phyloP scores from a whole-genome alignment of 371 early-diverging fungal genomes.

The Saksenaea vasiformis region DNA sequence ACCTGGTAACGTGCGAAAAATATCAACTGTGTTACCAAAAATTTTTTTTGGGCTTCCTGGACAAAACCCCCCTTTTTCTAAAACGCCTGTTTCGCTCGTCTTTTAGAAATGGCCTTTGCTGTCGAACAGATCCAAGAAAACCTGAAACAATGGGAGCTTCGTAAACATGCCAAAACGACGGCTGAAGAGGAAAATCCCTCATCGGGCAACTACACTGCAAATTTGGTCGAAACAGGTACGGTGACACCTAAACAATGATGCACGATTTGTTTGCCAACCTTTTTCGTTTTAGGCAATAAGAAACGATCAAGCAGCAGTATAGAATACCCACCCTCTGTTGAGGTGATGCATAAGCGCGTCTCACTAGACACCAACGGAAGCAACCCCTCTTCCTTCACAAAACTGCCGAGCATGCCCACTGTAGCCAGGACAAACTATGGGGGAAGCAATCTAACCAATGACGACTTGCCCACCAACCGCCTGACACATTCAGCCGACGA shows the following conservation, averaged over 20 bases:
- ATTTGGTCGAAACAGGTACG: slow-evolving; percentile 1
- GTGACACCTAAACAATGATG: slow-evolving; percentile 6
- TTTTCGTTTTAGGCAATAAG: background rate
- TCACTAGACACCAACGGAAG: slow-evolving; percentile 4
- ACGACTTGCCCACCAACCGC: background rate
- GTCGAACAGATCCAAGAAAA: slow-evolving; percentile 43
- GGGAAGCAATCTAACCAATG: background rate
- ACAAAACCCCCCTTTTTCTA: background rate
- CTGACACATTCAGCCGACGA: background rate
- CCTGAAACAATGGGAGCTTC: slow-evolving; percentile 38
- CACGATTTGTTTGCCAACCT: background rate
- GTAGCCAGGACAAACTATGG: slow-evolving; percentile 5
- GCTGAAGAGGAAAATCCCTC: background rate
- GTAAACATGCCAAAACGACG: slow-evolving; percentile 6
- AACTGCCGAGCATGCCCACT: slow-evolving; percentile 9
- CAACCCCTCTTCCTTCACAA: background rate
- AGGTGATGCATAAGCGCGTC: slow-evolving; percentile 5
- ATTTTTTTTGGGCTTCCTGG: background rate
- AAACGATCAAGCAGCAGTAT: slow-evolving; percentile 7
- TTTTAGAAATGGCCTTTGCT: slow-evolving; percentile 37
- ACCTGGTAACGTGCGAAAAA: slow-evolving; percentile 20
- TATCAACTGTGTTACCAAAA: background rate
- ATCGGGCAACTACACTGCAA: background rate
- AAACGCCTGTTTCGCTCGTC: too few species aligned
- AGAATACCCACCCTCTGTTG: background rate